phyloP scores from a whole-genome alignment of 208 protist species.

The Leishmania braziliensis region DNA sequence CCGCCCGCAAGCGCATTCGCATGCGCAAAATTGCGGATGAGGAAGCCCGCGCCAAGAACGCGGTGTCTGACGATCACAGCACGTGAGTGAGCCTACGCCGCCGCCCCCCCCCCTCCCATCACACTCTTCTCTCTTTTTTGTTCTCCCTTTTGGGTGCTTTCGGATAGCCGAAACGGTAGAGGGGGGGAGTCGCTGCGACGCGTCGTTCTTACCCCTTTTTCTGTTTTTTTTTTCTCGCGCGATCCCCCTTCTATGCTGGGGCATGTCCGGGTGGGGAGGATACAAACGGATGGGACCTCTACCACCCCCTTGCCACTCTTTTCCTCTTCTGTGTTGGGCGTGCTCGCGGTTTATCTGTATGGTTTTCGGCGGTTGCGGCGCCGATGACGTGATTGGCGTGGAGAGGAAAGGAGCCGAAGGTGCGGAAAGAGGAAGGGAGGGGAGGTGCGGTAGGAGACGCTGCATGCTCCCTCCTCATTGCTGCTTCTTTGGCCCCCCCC shows the following conservation, averaged over 20 bases:
- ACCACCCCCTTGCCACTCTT: background rate
- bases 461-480: background rate
- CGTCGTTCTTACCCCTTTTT: background rate
- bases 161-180: background rate
- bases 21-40: slow-evolving; percentile 46
- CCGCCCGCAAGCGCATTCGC: slow-evolving; percentile 42
- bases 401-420: background rate
- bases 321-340: background rate
- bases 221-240: background rate
- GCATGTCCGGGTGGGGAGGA: background rate
- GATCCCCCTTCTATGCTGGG: slow-evolving; percentile 7
- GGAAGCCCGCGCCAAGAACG: slow-evolving; percentile 38
- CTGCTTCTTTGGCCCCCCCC: background rate
- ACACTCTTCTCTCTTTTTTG: too few relatives aligned
- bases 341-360: too few relatives aligned
- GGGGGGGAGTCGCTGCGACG: background rate
- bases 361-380: background rate
- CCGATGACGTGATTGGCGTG: background rate
- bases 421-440: background rate
- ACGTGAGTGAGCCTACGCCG: background rate
- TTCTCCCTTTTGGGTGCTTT: too few relatives aligned
- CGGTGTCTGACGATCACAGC: slow-evolving; percentile 1
- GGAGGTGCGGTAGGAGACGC: background rate
- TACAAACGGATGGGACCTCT: background rate
- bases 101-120: background rate